phyloP scores from a whole-genome alignment of 2,329 filamentous ascomycete species.

The Amauroascus verrucosus region DNA sequence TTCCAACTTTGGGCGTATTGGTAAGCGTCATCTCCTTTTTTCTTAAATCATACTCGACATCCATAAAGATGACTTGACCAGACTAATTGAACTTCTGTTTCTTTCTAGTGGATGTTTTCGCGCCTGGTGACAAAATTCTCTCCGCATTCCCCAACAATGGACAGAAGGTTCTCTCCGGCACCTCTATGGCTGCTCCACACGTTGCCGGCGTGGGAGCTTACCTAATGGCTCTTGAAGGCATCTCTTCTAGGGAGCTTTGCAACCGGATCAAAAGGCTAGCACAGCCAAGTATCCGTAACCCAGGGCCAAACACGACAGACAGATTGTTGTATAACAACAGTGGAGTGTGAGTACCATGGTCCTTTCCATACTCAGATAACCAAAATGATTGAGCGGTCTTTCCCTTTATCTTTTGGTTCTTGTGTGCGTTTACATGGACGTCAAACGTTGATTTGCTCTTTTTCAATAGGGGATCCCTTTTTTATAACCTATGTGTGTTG shows the following conservation, averaged over 20 bases:
- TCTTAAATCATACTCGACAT: not conserved
- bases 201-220: slow-evolving; percentile 48
- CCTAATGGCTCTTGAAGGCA: slow-evolving; percentile 41
- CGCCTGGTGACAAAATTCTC: slow-evolving; percentile 45
- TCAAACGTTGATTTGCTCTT: slow-evolving; percentile 1
- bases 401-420: not conserved
- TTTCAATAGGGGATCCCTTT: slow-evolving; percentile 1
- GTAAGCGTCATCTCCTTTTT: slow-evolving; percentile 4
- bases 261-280: slow-evolving; percentile 46
- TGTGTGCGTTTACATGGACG: not conserved
- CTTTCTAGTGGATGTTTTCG: slow-evolving; percentile 45
- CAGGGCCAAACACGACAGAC: slow-evolving; percentile 21
- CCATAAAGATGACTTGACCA: not conserved
- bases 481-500: slow-evolving; percentile 1
- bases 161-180: slow-evolving; percentile 36
- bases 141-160: slow-evolving; percentile 41
- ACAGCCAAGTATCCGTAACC: slow-evolving; percentile 19
- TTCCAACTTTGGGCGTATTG: slow-evolving; percentile 36
- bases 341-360: slow-evolving; percentile 10
- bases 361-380: no score
- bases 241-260: slow-evolving; percentile 38
- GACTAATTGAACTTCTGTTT: not conserved
- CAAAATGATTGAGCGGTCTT: no score
- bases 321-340: slow-evolving; percentile 25
- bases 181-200: slow-evolving; percentile 33